Evolutionary conservation across 495 filamentous ascomycete genomes (phyloP), one percentile per base, ranked within the genome.

Genomic region (Talaromyces borbonicus): DNA sequence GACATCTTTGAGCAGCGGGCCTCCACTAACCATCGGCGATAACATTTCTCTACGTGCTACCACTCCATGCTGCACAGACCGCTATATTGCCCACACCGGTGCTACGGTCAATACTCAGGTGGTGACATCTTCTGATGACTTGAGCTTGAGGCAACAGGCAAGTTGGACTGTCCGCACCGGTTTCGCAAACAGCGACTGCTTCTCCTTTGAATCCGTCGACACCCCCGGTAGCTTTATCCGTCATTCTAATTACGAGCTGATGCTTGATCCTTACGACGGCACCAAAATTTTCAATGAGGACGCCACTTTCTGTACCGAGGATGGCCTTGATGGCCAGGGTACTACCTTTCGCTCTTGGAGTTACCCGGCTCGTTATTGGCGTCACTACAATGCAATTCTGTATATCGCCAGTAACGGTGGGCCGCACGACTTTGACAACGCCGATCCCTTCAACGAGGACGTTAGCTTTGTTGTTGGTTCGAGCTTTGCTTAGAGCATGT

Each of bases 351-450:
- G 71, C n/a, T 63, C 73, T 5, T 79, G 74, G 74, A 69, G 59
- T 52, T 76, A 76, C 52, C 74, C 75, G 5, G 75, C 75, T n/a
- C 67, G 74, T 39, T 77, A 58, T 41, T 65, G 74, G 58, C 68
- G 75, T 30, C 75, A 79, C 49, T 76, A 67, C 53, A 43, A 51
- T 20, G 66, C 72, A 25, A 50, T 63, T 4, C 58, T 53, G 1
- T 77, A 77, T 39, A 48, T 53, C 18, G 74, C 69, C 22, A 76
- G 66, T 52, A 71, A 79, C 26, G 75, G 74, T 14, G 75, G 75
- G 33, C 58, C 69, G 14, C 49, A 75, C 22, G 55, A 56, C 0
- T 79, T 77, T 50, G 75, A 79, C 47, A 51, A 59, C 4, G 43
- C 66, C 0, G 24, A 52, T 7, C 65, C 61, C 8, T 79, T 71